phyloP scores from a whole-genome alignment of 1,284 basidiomycete species.

The Pascua guehoae region DNA sequence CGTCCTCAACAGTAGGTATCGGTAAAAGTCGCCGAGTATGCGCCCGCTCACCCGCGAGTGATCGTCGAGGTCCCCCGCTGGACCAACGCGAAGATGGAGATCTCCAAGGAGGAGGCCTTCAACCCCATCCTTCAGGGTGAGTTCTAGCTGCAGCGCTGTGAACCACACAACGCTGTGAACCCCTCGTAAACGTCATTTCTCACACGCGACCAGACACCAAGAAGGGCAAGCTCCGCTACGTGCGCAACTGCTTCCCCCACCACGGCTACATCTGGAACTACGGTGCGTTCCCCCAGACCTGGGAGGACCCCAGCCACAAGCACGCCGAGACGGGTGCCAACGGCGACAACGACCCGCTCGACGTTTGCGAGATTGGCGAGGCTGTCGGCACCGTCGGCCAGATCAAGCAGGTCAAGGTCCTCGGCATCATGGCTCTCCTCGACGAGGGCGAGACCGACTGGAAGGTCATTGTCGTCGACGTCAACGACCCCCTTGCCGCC shows the following conservation, averaged over 20 bases:
- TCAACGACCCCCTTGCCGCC: conserved; percentile 90
- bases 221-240: conserved; percentile 86
- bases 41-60: conserved; percentile 52
- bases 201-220: conserved; percentile 47
- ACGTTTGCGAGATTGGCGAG: conserved; percentile 99
- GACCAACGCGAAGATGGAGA: conserved; percentile 99
- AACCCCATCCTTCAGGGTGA: conserved; percentile 94
- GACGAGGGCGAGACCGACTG: conserved; percentile 99
- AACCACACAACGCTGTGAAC: neutral
- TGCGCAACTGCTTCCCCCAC: conserved; percentile 99
- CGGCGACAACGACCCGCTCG: conserved; percentile 99
- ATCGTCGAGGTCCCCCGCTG: conserved; percentile 97
- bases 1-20: conserved; percentile 67
- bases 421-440: conserved; percentile 98
- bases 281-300: conserved; percentile 96
- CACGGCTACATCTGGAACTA: conserved; percentile 91
- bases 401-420: conserved; percentile 99
- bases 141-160: conserved; percentile 15
- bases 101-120: conserved; percentile 93
- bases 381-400: conserved; percentile 96
- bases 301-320: conserved; percentile 86
- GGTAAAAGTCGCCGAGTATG: no score
- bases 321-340: conserved; percentile 98
- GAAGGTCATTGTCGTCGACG: conserved; percentile 97
- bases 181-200: neutral